phyloP scores from a whole-genome alignment of 805 yeast species.

The Kurtzmaniella fragi region DNA sequence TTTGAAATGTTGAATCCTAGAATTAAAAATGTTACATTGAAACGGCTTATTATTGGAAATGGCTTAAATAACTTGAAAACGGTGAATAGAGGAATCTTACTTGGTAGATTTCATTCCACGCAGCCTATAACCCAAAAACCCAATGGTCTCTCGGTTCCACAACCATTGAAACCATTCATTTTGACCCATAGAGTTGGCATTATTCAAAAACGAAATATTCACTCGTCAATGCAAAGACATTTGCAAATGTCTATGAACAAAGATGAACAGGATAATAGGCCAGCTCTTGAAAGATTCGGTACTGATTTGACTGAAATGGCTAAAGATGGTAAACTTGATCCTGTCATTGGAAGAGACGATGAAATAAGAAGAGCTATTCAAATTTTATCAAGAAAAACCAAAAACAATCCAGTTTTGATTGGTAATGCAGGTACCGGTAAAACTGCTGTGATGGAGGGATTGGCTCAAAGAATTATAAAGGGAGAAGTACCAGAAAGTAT shows the following conservation, averaged over 20 bases:
- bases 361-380: slow-evolving; percentile 92
- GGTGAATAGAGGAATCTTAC: background rate
- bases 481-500: slow-evolving; percentile 94
- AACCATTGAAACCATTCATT: slow-evolving; percentile 32
- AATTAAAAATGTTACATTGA: no score
- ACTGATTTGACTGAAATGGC: slow-evolving; percentile 84
- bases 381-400: slow-evolving; percentile 85
- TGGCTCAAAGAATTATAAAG: slow-evolving; percentile 87
- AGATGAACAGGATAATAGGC: slow-evolving; percentile 45
- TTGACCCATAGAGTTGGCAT: background rate
- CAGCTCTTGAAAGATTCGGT: slow-evolving; percentile 83
- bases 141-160: slow-evolving; percentile 21
- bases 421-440: slow-evolving; percentile 99
- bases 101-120: background rate
- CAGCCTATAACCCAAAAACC: background rate
- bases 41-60: no score
- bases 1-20: no score
- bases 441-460: slow-evolving; percentile 93
- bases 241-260: slow-evolving; percentile 39
- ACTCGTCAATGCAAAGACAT: slow-evolving; percentile 12
- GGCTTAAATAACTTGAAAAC: no score
- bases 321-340: slow-evolving; percentile 84
- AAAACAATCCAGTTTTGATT: slow-evolving; percentile 90
- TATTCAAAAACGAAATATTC: slow-evolving; percentile 13
- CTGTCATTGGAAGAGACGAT: slow-evolving; percentile 95